Evolutionary conservation across 257 asterid genomes (phyloP).

Genomic region (Ophiorrhiza pumila): DNA sequence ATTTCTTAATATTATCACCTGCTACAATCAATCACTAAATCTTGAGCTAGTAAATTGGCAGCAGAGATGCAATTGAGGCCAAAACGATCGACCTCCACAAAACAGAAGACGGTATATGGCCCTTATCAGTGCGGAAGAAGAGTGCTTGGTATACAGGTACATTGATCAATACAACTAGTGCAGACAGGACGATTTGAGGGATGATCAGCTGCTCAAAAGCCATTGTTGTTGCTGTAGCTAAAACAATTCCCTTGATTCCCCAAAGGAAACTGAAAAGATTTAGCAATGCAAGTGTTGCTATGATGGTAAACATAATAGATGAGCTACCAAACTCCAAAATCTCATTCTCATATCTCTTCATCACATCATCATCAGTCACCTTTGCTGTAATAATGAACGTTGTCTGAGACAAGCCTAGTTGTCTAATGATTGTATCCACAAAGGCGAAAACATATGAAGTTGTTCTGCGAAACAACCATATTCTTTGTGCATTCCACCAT

Average conservation of each 20-base stretch:
- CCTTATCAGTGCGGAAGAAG: constrained; percentile 36
- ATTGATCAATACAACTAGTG: constrained; percentile 22
- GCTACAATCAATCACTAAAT: not conserved
- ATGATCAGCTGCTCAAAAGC: constrained; percentile 10
- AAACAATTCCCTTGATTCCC: constrained; percentile 33
- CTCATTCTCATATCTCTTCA: constrained; percentile 48
- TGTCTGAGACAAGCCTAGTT: constrained; percentile 47
- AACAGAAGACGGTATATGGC: constrained; percentile 29
- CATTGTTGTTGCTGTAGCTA: not conserved
- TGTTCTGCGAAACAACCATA: constrained; percentile 45
- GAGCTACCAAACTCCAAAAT: constrained; percentile 60
- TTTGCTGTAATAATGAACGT: constrained; percentile 54
- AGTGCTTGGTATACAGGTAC: constrained; percentile 40
- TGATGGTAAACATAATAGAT: constrained; percentile 40
- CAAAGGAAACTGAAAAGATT: constrained; percentile 43
- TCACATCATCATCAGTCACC: constrained; percentile 43
- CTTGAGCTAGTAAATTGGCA: constrained; percentile 20
- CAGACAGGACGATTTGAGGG: constrained; percentile 32
- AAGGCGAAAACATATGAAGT: constrained; percentile 49
- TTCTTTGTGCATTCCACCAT: constrained; percentile 72
- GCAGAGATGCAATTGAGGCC: constrained; percentile 25
- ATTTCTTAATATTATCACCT: not conserved
- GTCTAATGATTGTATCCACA: constrained; percentile 38
- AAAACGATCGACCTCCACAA: constrained; percentile 27
- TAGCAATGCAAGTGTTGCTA: constrained; percentile 49